phyloP scores from a whole-genome alignment of 768 basidiomycete genomes.

The Podaxis sp. region DNA sequence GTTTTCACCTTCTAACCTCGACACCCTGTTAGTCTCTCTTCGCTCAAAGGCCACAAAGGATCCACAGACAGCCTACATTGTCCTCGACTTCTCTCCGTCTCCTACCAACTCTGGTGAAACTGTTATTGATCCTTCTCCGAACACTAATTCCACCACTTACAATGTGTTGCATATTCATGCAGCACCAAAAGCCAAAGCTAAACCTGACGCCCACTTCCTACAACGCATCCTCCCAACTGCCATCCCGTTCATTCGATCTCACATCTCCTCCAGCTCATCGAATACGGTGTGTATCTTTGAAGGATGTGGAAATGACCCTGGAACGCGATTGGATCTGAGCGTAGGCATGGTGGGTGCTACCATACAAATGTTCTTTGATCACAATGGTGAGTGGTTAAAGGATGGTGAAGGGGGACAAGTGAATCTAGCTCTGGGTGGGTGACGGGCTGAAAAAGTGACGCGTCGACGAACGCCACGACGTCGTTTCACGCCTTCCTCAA shows the following conservation, averaged over 20 bases:
- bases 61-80: constrained; percentile 25
- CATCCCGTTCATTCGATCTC: constrained; percentile 37
- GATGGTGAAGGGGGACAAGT: neutral
- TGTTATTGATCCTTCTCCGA: neutral
- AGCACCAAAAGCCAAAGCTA: neutral
- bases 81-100: constrained; percentile 21
- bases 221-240: constrained; percentile 13
- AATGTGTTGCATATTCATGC: constrained; percentile 1
- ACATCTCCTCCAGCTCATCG: constrained; percentile 34
- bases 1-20: constrained; percentile 24
- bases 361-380: constrained; percentile 57
- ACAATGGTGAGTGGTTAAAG: constrained; percentile 38
- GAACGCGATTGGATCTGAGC: constrained; percentile 57
- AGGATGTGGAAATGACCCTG: neutral
- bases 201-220: constrained; percentile 13
- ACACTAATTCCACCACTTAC: neutral
- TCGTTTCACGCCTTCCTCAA: constrained; percentile 22
- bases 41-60: constrained; percentile 10
- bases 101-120: neutral
- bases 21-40: neutral
- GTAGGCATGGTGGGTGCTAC: constrained; percentile 63
- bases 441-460: constrained; percentile 7
- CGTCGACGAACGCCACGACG: constrained; percentile 1
- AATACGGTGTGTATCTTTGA: constrained; percentile 52
- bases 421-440: constrained; percentile 20